A percentile compares a stretch with the other conserved stretches of the same genome.
phyloP scores from a whole-genome alignment of 83 land plant genomes.

The Picea engelmannii region DNA sequence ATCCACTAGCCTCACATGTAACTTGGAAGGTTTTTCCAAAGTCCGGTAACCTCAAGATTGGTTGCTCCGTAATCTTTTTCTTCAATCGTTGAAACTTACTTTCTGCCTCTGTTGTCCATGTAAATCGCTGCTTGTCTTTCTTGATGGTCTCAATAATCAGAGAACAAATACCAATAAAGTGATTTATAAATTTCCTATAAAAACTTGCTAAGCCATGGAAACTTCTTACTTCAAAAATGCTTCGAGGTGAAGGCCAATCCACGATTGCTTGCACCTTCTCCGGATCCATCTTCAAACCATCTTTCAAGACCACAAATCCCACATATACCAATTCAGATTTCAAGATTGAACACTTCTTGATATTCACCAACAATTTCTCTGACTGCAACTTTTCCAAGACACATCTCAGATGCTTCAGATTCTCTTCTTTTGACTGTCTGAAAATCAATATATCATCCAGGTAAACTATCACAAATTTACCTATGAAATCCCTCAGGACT shows the following conservation, averaged over 20 bases:
- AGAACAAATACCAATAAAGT: not conserved
- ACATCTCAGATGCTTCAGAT: not conserved
- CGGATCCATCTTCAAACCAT: not conserved
- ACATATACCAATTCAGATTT: not conserved
- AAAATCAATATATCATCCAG: not conserved
- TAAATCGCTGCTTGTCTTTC: not conserved
- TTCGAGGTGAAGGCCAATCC: not conserved
- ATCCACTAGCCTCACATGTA: conserved; percentile 15
- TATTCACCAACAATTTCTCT: not conserved
- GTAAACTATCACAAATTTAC: not conserved
- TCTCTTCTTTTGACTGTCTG: not conserved
- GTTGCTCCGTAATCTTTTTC: no score
- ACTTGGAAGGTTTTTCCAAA: not conserved
- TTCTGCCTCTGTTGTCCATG: not conserved
- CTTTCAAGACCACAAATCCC: not conserved
- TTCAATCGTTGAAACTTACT: no score
- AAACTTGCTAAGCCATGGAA: not conserved
- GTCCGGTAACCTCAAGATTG: no score
- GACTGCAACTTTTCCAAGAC: not conserved
- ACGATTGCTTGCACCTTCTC: not conserved
- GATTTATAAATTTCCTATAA: not conserved
- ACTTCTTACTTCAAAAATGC: not conserved
- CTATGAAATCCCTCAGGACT: not conserved
- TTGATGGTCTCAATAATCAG: not conserved
- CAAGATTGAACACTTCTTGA: not conserved